Base-by-base conservation (phyloP, 1,284 basidiomycete species). In the Ganoderma multipileum region DNA sequence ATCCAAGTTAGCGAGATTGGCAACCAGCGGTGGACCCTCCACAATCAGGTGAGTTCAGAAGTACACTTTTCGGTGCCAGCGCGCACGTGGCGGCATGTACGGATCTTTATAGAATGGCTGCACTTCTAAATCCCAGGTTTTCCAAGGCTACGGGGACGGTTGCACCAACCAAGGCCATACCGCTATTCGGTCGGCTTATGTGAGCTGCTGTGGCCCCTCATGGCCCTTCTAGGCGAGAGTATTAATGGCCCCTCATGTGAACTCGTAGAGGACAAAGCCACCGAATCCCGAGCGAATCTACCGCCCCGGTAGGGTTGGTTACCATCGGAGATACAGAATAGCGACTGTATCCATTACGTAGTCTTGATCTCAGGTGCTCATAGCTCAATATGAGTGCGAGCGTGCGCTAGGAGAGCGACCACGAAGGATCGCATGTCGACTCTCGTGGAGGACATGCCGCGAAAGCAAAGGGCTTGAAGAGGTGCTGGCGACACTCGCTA, bases 381-480 rank as follows among this genome's bases (percentile, higher is more conserved):
- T 9, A 26, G 8, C 23, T 26, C 23, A 50, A 12, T 50, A 50
- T 50, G 12, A 50, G 23, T 50, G 11, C 8, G 7, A 9, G 6
- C 18, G 8, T 47, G 20, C n/a, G 23, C 7, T 2, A 47, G 44
- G 9, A 9, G 7, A 11, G 1, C 0, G 8, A 9, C 81, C 81
- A 33, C 67, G 50, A 11, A 83, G 83, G 2, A 78, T 66, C 26
- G 73, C 61, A 9, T 70, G 66, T 44, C 83, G 79, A 61, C 79
- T 80, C 68, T 83, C 83, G 69, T 84, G 83, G 7, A 84, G 72
- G 36, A 83, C 78, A 73, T 57, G 81, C 75, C 54, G 72, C 8
- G 65, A 77, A 68, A 58, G 76, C 57, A 54, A 44, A 30, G 68
- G 72, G 61, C 64, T 39, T 3, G 67, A 44, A 0, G 63, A 23